phyloP scores from a whole-genome alignment of 2,329 filamentous ascomycete species.

The Botrytis byssoidea region DNA sequence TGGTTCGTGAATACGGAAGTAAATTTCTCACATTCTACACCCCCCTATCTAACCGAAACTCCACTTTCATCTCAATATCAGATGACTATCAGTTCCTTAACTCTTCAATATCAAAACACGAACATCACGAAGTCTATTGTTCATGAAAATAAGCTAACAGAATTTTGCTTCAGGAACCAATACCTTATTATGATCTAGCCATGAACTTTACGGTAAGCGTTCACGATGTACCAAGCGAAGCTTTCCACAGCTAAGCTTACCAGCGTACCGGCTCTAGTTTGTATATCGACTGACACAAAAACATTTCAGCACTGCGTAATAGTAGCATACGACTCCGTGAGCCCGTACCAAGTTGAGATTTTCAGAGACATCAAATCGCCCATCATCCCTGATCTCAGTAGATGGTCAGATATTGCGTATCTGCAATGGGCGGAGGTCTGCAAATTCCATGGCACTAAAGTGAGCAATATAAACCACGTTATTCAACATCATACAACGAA shows the following conservation, averaged over 20 bases:
- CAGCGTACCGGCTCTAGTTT: not conserved
- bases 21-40: not conserved
- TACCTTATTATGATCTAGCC: not conserved
- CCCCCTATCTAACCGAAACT: not conserved
- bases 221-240: not conserved
- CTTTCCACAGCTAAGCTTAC: not conserved
- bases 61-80: not conserved
- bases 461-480: not conserved
- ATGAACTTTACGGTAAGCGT: not conserved
- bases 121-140: not conserved
- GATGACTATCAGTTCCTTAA: not conserved
- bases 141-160: not conserved
- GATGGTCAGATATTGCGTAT: not conserved
- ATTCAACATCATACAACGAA: not conserved
- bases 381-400: not conserved
- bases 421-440: not conserved
- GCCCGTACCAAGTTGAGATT: not conserved
- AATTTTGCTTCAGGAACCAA: not conserved
- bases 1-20: not conserved
- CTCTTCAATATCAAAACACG: not conserved
- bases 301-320: not conserved
- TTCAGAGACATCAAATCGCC: not conserved
- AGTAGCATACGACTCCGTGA: not conserved
- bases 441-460: not conserved
- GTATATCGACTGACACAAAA: not conserved